These are phyloP conservation scores for Mycena vitilis DNA, from an alignment of 768 basidiomycete genomes.

Conservation along the genomic window DNA sequence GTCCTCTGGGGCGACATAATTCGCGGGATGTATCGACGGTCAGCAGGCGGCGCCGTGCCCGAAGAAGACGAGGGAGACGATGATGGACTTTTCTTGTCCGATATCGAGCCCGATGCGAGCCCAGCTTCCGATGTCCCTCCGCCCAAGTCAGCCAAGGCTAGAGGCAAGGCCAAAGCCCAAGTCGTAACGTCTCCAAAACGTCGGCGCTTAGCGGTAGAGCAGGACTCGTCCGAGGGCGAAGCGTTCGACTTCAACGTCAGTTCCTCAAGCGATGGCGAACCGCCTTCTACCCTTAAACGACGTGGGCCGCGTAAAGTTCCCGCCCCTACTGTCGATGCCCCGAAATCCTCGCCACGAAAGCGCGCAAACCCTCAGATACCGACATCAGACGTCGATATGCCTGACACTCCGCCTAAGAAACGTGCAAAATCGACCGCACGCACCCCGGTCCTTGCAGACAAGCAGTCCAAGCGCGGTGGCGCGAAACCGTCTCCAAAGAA, in stretches of 20 bases:
- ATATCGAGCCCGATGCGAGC: constrained; percentile 36
- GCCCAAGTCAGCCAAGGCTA: constrained; percentile 22
- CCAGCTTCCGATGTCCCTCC: constrained; percentile 1
- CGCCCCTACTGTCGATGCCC: neutral
- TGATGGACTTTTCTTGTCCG: constrained; percentile 49
- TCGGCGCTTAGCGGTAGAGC: neutral
- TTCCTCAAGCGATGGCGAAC: constrained; percentile 34
- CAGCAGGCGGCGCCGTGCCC: constrained; percentile 45
- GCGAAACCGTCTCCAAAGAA: constrained; percentile 14
- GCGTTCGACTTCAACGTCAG: constrained; percentile 40
- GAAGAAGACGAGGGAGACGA: constrained; percentile 46
- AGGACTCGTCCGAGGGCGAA: constrained; percentile 40
- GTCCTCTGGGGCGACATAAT: constrained; percentile 79
- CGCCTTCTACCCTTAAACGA: constrained; percentile 41
- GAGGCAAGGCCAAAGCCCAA: constrained; percentile 25
- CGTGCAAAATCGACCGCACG: constrained; percentile 11
- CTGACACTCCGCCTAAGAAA: constrained; percentile 17
- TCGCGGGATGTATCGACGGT: constrained; percentile 69
- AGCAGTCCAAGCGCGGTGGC: constrained; percentile 1
- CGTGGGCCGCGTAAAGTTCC: constrained; percentile 38
- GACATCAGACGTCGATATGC: neutral
- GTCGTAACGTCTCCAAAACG: constrained; percentile 12
- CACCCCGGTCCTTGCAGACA: neutral
- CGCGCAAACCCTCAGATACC: constrained; percentile 15
- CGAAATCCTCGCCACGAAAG: constrained; percentile 22